Evolutionary conservation across 495 filamentous ascomycete genomes (phyloP), one percentile per base, ranked within the genome.

Genomic region (Aspergillus sclerotiicarbonarius): DNA sequence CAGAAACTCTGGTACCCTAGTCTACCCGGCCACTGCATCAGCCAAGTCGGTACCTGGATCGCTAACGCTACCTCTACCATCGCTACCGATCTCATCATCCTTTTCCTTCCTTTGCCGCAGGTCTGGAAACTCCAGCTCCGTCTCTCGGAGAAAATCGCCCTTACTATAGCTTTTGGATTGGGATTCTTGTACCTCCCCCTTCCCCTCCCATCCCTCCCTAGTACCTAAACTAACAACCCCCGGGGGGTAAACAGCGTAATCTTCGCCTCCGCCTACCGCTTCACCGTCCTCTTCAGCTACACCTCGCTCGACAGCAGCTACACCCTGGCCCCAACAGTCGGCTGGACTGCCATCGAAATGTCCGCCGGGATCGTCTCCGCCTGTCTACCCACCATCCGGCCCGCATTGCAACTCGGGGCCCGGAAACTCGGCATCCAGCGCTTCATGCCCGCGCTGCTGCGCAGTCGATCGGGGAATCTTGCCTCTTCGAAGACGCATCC

Each of bases 11-110:
- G 75, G 76, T 53, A 72, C 31, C 63, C 63, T 0, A 57, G 59
- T 6, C 52, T 73, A 8, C 60, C 70, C 0, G 76, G 73, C 0
- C 55, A 55, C 4, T 82, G 80, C 59, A 77, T 81, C 58, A 66
- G 76, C 48, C 71, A 75, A 31, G 73, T 73, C 44, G 67, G 51
- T 8, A 77, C 76, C 18, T 80, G 76, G 58, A 70, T 78, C 32
- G 72, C 70, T 8, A 77, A 78, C n/a, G 74, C 75, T 8, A 68
- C 77, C 9, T 73, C 74, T 30, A 81, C 77, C 37, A 74, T 84
- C 21, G 53, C 74, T 6, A 77, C 73, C 33, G 77, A 82, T 53
- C 56, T 81, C 33, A 59, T 67, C 10, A 81, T 82, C 16, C 64
- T 81, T 4, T 51, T 68, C n/a, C 64, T 82, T 19, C 79, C 80